Conservation (phyloP, 176 grass and related monocot species). For the Panicum miliaceum region DNA sequence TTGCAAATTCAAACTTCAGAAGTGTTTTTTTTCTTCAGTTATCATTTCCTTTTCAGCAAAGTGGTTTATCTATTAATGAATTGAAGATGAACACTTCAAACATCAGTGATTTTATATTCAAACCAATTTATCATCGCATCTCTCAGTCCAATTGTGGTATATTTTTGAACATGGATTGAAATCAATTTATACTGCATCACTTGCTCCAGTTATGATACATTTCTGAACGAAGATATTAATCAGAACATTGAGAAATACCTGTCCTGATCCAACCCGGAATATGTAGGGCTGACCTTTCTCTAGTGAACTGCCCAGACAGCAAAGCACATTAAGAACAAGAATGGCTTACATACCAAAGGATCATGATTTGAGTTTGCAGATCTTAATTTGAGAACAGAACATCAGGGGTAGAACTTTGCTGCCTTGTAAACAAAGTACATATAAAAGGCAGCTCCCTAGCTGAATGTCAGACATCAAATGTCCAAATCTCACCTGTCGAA, state of each 20-base stretch:
- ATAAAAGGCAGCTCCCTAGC: not conserved
- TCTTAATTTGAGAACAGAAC: not conserved
- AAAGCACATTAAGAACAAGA: not conserved
- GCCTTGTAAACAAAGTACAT: not conserved
- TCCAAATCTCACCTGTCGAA: conserved; percentile 69
- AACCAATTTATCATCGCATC: not conserved
- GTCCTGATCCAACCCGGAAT: conserved; percentile 84
- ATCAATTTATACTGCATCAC: not conserved
- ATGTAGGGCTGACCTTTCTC: conserved; percentile 90
- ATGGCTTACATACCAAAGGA: not conserved
- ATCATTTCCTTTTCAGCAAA: not conserved
- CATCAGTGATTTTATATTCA: not conserved
- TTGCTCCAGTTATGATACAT: not conserved
- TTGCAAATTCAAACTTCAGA: not conserved
- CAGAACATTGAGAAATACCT: conserved; percentile 53
- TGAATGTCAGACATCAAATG: not conserved
- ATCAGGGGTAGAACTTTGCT: not conserved
- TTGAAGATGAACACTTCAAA: not conserved
- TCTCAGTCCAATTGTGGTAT: not conserved
- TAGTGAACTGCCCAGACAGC: conserved; percentile 61
- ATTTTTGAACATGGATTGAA: not conserved
- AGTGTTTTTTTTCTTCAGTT: not conserved
- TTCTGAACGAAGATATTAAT: not conserved
- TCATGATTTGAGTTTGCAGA: not conserved
- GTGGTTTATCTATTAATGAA: not conserved